Percentiles rank a stretch among this genome's conserved stretches.
These are phyloP conservation scores for Aquilaria sinensis DNA, from an alignment of 345 rosid genomes.

Conservation along the genomic window DNA sequence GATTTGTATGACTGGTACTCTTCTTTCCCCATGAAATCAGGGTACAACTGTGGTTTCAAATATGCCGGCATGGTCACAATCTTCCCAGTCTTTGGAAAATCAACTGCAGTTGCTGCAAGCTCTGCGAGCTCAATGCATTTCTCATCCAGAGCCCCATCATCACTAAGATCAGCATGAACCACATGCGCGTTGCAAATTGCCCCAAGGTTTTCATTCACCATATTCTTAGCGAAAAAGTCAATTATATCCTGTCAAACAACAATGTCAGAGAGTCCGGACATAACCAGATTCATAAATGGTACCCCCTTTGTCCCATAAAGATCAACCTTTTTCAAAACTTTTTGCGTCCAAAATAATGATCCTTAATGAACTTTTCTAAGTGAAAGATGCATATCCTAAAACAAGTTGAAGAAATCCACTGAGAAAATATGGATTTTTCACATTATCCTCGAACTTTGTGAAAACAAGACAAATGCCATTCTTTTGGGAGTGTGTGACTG, in stretches of 20 bases:
- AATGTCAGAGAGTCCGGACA: neutral
- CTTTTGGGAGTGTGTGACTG: too few relatives aligned
- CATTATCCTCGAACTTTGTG: too few relatives aligned
- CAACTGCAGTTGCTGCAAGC: conserved; percentile 90
- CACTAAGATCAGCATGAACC: conserved; percentile 81
- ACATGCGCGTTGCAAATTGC: conserved; percentile 81
- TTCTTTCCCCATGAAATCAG: conserved; percentile 90
- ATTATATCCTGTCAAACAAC: conserved; percentile 55
- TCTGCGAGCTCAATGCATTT: conserved; percentile 63
- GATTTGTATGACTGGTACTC: conserved; percentile 67
- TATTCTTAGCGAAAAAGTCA: conserved; percentile 63
- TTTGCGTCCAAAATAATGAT: too few relatives aligned
- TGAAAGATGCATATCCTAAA: too few relatives aligned
- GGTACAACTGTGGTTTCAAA: conserved; percentile 70
- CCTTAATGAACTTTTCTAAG: too few relatives aligned
- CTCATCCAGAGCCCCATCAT: conserved; percentile 61
- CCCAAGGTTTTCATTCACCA: conserved; percentile 70
- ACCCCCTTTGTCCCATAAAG: too few relatives aligned
- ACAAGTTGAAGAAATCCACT: too few relatives aligned
- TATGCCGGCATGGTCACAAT: conserved; percentile 55
- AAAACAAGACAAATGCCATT: too few relatives aligned
- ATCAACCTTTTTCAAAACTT: too few relatives aligned
- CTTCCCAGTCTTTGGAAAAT: conserved; percentile 90
- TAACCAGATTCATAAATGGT: too few relatives aligned
- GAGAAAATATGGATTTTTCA: too few relatives aligned